A percentile compares a stretch with the other conserved stretches of the same genome.
Conservation (phyloP, 1,284 basidiomycete species). For the Rhizoctonia solani region DNA sequence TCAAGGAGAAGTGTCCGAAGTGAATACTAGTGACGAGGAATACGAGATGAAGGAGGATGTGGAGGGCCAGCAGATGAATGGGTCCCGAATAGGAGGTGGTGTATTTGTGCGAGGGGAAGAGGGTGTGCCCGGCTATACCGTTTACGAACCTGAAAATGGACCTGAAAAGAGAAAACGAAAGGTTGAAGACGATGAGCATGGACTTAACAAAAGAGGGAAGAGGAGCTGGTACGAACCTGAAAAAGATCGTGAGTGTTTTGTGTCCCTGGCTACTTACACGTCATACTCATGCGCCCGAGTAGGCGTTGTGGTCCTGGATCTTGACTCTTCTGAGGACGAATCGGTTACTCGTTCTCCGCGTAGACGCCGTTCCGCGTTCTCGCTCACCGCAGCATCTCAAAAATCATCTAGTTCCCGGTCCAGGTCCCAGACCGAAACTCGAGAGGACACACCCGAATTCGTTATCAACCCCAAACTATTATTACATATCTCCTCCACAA, state of each 20-base stretch:
- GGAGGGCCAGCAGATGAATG: slow-evolving; percentile 34
- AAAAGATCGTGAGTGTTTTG: slow-evolving; percentile 59
- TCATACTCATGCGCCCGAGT: too few relatives aligned
- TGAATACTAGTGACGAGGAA: slow-evolving; percentile 10
- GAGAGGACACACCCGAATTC: slow-evolving; percentile 53
- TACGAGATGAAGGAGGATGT: neutral
- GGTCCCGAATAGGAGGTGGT: slow-evolving; percentile 31
- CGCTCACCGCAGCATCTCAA: neutral
- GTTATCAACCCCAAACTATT: slow-evolving; percentile 48
- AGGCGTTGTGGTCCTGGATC: slow-evolving; percentile 67
- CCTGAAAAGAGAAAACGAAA: neutral
- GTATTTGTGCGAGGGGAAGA: slow-evolving; percentile 40
- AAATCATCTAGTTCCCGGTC: neutral
- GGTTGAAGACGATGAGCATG: neutral
- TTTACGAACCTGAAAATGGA: slow-evolving; percentile 46
- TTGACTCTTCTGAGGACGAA: slow-evolving; percentile 57
- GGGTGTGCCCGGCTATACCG: slow-evolving; percentile 28
- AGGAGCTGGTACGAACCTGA: slow-evolving; percentile 71
- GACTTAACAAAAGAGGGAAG: slow-evolving; percentile 55
- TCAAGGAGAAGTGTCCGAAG: slow-evolving; percentile 12
- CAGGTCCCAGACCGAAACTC: slow-evolving; percentile 43
- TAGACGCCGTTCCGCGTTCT: slow-evolving; percentile 28
- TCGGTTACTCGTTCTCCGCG: slow-evolving; percentile 41
- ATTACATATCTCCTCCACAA: slow-evolving; percentile 33
- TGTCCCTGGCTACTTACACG: neutral